Conservation (phyloP, 192 early-diverging fungal species). For the Chytriomyces sp. region DNA sequence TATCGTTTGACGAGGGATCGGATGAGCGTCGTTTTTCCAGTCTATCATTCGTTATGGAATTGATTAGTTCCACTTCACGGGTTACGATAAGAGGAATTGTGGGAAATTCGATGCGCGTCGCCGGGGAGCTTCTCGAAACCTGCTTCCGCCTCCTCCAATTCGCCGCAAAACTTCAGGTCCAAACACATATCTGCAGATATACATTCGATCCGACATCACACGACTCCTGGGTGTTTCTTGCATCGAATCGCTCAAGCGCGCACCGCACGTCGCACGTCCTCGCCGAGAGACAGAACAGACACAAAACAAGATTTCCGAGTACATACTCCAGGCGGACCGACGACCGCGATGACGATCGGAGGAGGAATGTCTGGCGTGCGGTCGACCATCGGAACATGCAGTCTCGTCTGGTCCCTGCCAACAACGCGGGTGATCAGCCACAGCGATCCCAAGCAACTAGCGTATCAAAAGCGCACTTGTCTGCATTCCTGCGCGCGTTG, state of each 20-base stretch:
- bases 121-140: too few species aligned
- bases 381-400: constrained; percentile 95
- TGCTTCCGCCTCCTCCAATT: too few species aligned
- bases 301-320: too few species aligned
- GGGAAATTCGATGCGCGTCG: too few species aligned
- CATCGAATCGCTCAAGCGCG: too few species aligned
- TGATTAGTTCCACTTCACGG: neutral
- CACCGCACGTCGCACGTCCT: too few species aligned
- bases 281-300: too few species aligned
- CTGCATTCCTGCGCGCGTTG: constrained; percentile 77
- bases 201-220: too few species aligned
- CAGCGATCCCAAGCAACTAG: neutral
- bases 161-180: too few species aligned
- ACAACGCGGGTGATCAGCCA: neutral
- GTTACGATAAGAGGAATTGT: too few species aligned
- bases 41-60: constrained; percentile 55
- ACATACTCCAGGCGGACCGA: constrained; percentile 87
- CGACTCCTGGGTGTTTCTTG: neutral
- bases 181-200: too few species aligned
- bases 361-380: constrained; percentile 88
- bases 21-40: constrained; percentile 97
- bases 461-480: constrained; percentile 41
- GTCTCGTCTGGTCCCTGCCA: constrained; percentile 73
- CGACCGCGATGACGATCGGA: constrained; percentile 92
- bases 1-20: constrained; percentile 92